Percentiles rank a stretch among this genome's conserved stretches.
These are phyloP conservation scores for Phytophthora aleatoria DNA, from an alignment of 352 stramenopile genomes.

Conservation along the genomic window DNA sequence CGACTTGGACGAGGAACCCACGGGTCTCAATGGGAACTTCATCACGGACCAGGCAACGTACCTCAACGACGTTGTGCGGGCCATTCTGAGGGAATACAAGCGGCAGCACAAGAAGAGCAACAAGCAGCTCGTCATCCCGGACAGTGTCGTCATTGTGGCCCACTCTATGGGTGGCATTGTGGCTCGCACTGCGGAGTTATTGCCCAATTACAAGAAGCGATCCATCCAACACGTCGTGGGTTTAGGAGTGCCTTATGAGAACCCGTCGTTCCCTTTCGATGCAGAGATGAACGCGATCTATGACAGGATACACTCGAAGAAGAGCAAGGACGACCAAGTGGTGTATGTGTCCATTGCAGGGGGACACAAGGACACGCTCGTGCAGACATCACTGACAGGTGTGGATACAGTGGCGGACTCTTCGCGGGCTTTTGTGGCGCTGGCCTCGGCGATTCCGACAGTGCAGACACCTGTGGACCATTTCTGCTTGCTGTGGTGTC, in stretches of 20 bases:
- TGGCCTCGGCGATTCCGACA: constrained; percentile 66
- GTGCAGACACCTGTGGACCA: constrained; percentile 79
- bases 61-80: constrained; percentile 72
- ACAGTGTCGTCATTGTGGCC: constrained; percentile 76
- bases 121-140: constrained; percentile 33
- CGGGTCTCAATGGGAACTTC: constrained; percentile 69
- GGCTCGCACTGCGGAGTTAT: constrained; percentile 55
- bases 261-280: constrained; percentile 69
- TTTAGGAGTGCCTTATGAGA: constrained; percentile 67
- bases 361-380: constrained; percentile 79
- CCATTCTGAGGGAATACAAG: constrained; percentile 80
- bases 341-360: constrained; percentile 81
- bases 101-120: constrained; percentile 43
- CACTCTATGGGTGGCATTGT: constrained; percentile 89
- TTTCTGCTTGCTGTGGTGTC: constrained; percentile 85
- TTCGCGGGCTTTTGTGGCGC: constrained; percentile 42
- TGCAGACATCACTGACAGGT: constrained; percentile 55
- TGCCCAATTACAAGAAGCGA: constrained; percentile 75
- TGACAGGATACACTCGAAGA: constrained; percentile 39
- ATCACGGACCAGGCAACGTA: constrained; percentile 73
- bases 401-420: constrained; percentile 38
- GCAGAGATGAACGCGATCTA: constrained; percentile 70
- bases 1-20: constrained; percentile 81
- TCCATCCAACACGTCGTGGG: constrained; percentile 83
- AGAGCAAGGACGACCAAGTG: constrained; percentile 21